Evolutionary conservation across 768 basidiomycete species (phyloP), one percentile per base, ranked within the genome.

Genomic region (Pleurotus sapidus): DNA sequence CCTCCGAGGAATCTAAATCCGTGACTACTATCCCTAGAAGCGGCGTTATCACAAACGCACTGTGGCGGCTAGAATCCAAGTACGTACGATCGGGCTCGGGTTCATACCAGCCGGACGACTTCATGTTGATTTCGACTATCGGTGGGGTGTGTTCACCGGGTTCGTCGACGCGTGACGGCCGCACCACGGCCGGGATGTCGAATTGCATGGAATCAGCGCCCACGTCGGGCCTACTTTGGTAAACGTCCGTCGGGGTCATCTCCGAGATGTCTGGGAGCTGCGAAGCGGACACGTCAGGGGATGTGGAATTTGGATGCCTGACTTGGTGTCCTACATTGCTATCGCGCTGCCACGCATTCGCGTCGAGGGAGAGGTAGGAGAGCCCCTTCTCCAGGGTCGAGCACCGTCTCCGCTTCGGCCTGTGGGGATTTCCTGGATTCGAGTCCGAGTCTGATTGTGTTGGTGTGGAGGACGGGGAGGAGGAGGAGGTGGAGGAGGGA

Each of bases 11-110:
- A 46, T 83, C 81, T 25, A 87, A 71, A 63, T 83, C 78, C 18
- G 84, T 86, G 34, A 89, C 76, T 25, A 89, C 75, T 60, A 89
- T 86, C 40, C 86, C 87, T 46, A 40, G 24, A 50, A 38, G 60
- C 23, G 60, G 14, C 17, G 40, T 30, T 11, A 34, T 9, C 30
- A 8, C 9, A 9, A 11, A 3, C 3, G 30, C 3, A 34, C 9
- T 7, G 3, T 34, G 8, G 9, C 30, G 8, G 8, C 30, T 34
- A 34, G 1, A 34, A 34, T 34, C 9, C 61, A 34, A 37, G 51
- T 30, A 78, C 85, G 63, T 69, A 91, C 89, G 74, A 65, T 88
- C 82, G 61, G 81, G 84, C 64, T 88, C 88, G 4, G 82, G 78
- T 65, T 87, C 87, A 64, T 85, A 88, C 84, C 85, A 88, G 27